Base-by-base conservation (phyloP, 495 filamentous ascomycete genomes). In the Penicillium crystallinum region DNA sequence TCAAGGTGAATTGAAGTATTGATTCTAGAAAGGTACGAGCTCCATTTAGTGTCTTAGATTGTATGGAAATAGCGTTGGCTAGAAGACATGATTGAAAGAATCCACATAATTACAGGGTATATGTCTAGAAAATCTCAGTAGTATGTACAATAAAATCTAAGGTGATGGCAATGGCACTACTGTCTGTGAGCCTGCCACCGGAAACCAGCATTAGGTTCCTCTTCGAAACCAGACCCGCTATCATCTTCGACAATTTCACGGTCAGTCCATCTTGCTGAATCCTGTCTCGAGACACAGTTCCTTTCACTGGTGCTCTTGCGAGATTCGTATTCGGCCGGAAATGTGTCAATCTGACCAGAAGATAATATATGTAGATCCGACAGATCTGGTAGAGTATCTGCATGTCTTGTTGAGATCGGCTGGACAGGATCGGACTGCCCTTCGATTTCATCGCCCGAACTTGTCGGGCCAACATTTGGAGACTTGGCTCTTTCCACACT, bases 401-500 rank as follows among this genome's bases (percentile, higher is more conserved):
- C 33, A 11, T 45, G 17, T n/a, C 21, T 29, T 61, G 14, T 10
- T 58, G 54, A 8, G 12, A 2, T 1, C 6, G 23, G 47, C 14
- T 34, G 15, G 10, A 17, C 46, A 48, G 35, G 6, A 44, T 55
- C 55, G 19, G 50, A 47, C 37, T 67, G 65, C 4, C 59, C 65
- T 49, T 70, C 60, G 35, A 74, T 63, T 46, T 82, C 74, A 43
- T 81, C 79, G 8, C 81, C 78, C n/a, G 66, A 66, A 37, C 59
- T 57, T 14, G 61, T 67, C 4, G 64, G 60, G 35, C 56, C 54
- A 23, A 68, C 44, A 67, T 61, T 38, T 49, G 66, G 60, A 62
- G 69, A 62, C 57, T 77, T 75, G 11, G 79, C 82, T 38, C 75
- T 68, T 40, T 85, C 82, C 4, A 56, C 53, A 22, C 65, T 70